Base-by-base conservation (phyloP, 2,329 filamentous ascomycete genomes). In the Pseudopithomyces maydicus region DNA sequence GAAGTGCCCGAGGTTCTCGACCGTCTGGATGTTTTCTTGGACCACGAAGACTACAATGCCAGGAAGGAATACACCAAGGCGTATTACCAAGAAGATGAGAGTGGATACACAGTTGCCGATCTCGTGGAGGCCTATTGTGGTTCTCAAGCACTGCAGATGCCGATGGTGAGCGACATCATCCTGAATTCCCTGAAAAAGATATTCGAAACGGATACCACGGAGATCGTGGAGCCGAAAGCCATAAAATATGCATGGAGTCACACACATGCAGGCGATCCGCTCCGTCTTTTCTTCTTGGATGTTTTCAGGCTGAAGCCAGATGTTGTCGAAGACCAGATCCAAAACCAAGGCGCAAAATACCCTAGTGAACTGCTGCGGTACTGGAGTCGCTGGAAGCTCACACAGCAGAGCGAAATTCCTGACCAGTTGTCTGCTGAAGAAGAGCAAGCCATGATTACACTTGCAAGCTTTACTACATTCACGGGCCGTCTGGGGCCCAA, bases 141-240 rank as follows among this genome's bases (percentile, higher is more conserved):
- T 17, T 56, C 55, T 6, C 54, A 57, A 29, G 19, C n/a, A 3
- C 46, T 59, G 42, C n/a, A 38, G 1, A 56, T 44, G 10, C 47
- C 46, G 2, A 32, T 38, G 15, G 54, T 62, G 7, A 42, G 59
- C 54, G 57, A 62, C 20, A 54, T 61, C 33, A 48, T 62, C 6
- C 33, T 61, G 3, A 49, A 59, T 19, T 36, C 57, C 5, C 29
- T 61, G 6, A 15, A 29, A 3, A 26, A 45, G 14, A 20, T 57
- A 8, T n/a, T 61, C 54, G 17, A 32, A 41, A 11, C 19, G 17
- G 26, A 14, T 47, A n/a, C n/a, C n/a, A n/a, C n/a, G 3, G 14
- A 12, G 10, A 2, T 47, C 6, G 15, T 47, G n/a, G 7, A 48
- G 29, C 54, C 52, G 5, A 33, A 43, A 5, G 55, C 57, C 19